These are phyloP conservation scores for Clarireedia paspali DNA, from an alignment of 2,329 filamentous ascomycete species.

Conservation along the genomic window DNA sequence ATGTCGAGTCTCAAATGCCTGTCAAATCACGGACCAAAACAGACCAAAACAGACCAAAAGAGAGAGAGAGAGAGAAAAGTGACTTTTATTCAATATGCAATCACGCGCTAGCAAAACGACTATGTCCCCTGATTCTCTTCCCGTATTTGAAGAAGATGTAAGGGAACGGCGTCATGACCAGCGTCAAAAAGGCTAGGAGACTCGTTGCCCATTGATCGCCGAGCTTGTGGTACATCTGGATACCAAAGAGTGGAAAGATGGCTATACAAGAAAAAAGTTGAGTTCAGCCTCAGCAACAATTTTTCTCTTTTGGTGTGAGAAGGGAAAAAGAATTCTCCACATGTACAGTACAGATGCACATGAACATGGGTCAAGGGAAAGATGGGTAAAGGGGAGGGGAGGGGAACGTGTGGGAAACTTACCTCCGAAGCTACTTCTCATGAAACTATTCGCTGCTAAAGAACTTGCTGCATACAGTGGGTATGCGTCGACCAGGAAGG, in stretches of 20 bases:
- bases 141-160: constrained; percentile 56
- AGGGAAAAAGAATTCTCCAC: too few species aligned
- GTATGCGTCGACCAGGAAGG: constrained; percentile 72
- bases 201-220: constrained; percentile 64
- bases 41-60: too few species aligned
- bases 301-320: background rate
- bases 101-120: constrained; percentile 40
- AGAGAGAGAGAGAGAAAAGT: too few species aligned
- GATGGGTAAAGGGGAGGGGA: background rate
- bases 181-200: constrained; percentile 51
- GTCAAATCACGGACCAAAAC: too few species aligned
- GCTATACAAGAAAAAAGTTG: constrained; percentile 36
- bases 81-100: background rate
- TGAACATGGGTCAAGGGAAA: too few species aligned
- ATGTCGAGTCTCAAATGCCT: background rate
- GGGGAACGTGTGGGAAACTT: constrained; percentile 9
- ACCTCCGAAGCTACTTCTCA: constrained; percentile 65
- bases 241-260: constrained; percentile 67
- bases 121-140: constrained; percentile 47
- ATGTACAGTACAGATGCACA: too few species aligned
- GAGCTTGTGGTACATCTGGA: constrained; percentile 62
- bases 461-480: constrained; percentile 68
- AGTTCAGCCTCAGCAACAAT: constrained; percentile 15
- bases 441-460: constrained; percentile 76
- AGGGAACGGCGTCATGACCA: constrained; percentile 57